Evolutionary conservation across 306 rosid genomes (phyloP).

Genomic region (Sicyos baderoa): DNA sequence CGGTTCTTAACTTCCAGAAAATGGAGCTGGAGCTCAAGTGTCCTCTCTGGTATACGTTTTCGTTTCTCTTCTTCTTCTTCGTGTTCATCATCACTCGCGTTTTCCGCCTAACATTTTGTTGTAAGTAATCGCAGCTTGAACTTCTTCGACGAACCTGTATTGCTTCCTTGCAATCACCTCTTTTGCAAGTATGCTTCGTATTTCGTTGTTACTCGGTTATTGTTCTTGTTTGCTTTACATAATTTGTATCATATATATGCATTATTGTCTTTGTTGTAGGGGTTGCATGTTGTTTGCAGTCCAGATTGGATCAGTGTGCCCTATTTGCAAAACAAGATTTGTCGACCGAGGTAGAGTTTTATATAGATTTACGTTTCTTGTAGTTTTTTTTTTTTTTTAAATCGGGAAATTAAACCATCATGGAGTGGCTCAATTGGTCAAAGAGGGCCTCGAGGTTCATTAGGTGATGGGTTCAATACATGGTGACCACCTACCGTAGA

Average conservation of each 20-base stretch:
- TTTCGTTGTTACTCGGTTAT: not conserved
- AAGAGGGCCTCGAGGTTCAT: too few species aligned
- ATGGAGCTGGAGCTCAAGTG: constrained; percentile 86
- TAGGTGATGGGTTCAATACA: too few species aligned
- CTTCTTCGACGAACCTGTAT: constrained; percentile 44
- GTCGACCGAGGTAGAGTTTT: constrained; percentile 30
- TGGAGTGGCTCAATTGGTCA: too few species aligned
- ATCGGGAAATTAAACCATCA: too few species aligned
- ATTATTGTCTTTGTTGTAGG: constrained; percentile 29
- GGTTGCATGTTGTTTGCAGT: constrained; percentile 36
- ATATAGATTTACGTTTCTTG: not conserved
- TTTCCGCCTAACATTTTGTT: not conserved
- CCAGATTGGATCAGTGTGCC: constrained; percentile 39
- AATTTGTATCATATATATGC: not conserved
- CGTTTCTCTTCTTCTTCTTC: not conserved
- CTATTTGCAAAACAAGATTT: constrained; percentile 45
- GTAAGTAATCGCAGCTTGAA: constrained; percentile 42
- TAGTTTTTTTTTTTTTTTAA: too few species aligned
- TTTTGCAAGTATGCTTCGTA: constrained; percentile 57
- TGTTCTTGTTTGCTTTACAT: not conserved
- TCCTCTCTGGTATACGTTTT: constrained; percentile 59
- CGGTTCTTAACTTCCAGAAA: constrained; percentile 67
- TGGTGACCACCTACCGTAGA: too few species aligned
- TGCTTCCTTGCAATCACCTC: constrained; percentile 79
- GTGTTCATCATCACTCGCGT: not conserved